A percentile compares a stretch with the other conserved stretches of the same genome.
These are phyloP conservation scores for Eucalyptus regnans DNA, from an alignment of 345 rosid species.

Conservation along the genomic window DNA sequence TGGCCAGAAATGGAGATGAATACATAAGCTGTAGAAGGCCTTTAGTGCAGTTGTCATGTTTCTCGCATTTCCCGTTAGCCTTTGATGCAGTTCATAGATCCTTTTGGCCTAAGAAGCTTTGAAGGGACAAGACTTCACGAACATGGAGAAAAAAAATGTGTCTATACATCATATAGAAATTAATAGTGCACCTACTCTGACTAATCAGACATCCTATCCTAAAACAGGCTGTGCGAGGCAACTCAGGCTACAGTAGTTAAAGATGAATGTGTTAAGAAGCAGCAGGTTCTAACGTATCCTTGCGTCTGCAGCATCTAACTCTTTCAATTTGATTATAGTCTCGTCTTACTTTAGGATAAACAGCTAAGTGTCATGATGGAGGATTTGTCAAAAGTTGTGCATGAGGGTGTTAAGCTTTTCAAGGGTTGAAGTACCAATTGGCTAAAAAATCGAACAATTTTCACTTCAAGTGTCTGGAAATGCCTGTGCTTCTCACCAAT, in stretches of 20 bases:
- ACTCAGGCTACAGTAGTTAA: not conserved
- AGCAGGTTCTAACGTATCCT: not conserved
- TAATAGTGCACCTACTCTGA: not conserved
- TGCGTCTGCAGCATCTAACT: not conserved
- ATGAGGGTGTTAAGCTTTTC: not conserved
- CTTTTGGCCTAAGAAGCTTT: not conserved
- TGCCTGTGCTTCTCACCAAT: not conserved
- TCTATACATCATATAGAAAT: not conserved
- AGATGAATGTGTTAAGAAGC: not conserved
- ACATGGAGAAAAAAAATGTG: not conserved
- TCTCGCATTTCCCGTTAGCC: not conserved
- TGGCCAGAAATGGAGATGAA: not conserved
- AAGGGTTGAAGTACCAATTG: not conserved
- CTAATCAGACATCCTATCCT: not conserved
- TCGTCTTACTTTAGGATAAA: not conserved
- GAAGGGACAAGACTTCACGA: not conserved
- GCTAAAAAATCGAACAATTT: not conserved
- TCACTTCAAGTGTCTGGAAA: not conserved
- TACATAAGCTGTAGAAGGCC: not conserved
- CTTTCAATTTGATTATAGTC: not conserved
- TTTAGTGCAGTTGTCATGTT: not conserved
- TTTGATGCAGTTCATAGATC: not conserved
- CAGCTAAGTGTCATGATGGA: not conserved
- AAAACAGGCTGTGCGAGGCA: not conserved
- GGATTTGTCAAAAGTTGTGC: not conserved